A percentile compares a stretch with the other conserved stretches of the same genome.
Evolutionary conservation across 331 rosid species (phyloP).

Genomic region (Quercus phellos): DNA sequence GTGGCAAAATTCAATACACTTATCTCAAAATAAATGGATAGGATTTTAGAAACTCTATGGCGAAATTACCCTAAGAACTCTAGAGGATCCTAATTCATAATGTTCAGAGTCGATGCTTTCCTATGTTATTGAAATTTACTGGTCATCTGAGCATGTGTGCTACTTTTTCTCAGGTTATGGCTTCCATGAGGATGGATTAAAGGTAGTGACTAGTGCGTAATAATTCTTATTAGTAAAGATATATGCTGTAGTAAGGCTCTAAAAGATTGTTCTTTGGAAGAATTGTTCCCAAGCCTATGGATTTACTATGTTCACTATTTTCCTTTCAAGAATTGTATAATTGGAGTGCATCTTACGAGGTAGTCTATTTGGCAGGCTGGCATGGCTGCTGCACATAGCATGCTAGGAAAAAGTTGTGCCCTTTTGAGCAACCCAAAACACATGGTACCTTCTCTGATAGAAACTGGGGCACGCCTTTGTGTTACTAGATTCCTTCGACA

Average conservation of each 20-base stretch:
- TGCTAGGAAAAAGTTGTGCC: slow-evolving; percentile 53
- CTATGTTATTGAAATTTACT: neutral
- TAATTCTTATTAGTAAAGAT: neutral
- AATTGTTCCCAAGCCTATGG: neutral
- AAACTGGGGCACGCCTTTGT: slow-evolving; percentile 67
- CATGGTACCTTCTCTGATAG: slow-evolving; percentile 82
- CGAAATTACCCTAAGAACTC: no score
- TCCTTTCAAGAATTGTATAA: neutral
- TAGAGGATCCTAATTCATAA: neutral
- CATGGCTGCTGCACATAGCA: slow-evolving; percentile 58
- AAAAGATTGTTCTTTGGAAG: neutral
- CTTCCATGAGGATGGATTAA: slow-evolving; percentile 92
- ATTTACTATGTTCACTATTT: neutral
- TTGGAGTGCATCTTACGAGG: neutral
- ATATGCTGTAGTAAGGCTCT: neutral
- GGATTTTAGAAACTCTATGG: no score
- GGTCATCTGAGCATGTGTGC: slow-evolving; percentile 3
- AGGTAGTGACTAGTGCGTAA: slow-evolving; percentile 38
- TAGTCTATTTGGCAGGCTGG: slow-evolving; percentile 57
- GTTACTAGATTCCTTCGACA: slow-evolving; percentile 60
- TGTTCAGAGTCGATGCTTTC: neutral
- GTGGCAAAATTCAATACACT: no score
- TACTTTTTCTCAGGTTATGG: slow-evolving; percentile 69
- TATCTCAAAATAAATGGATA: no score
- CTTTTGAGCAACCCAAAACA: slow-evolving; percentile 68